Evolutionary conservation across 1,139 yeast species (phyloP).

Genomic region (Saccharomycopsis hybrid): DNA sequence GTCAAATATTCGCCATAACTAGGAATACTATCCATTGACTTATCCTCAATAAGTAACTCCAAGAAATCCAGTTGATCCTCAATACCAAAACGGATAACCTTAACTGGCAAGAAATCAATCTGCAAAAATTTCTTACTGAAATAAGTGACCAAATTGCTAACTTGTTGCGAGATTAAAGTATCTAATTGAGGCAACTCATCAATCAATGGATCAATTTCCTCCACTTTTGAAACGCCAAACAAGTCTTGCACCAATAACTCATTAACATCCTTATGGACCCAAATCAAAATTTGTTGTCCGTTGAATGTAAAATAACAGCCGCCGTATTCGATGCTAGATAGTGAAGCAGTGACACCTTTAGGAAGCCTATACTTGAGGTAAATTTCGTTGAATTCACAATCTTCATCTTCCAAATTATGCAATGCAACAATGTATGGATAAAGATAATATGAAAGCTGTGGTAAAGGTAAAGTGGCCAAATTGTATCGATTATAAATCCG

Average conservation of each 20-base stretch:
- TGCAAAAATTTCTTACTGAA: conserved; percentile 42
- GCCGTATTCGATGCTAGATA: conserved; percentile 46
- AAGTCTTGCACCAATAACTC: conserved; percentile 65
- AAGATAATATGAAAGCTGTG: conserved; percentile 54
- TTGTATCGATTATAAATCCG: conserved; percentile 55
- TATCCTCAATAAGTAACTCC: conserved; percentile 69
- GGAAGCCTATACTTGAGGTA: conserved; percentile 47
- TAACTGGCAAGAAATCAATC: conserved; percentile 41
- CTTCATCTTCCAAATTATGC: conserved; percentile 56
- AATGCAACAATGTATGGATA: conserved; percentile 80
- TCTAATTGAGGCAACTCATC: conserved; percentile 63
- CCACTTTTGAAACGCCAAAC: conserved; percentile 52
- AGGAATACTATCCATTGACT: conserved; percentile 44
- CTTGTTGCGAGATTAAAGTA: conserved; percentile 64
- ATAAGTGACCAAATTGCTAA: conserved; percentile 51
- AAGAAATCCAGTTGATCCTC: conserved; percentile 59
- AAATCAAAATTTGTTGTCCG: conserved; percentile 55
- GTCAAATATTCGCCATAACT: conserved; percentile 56
- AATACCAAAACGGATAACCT: conserved; percentile 56
- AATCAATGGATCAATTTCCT: conserved; percentile 43
- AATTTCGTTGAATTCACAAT: conserved; percentile 40
- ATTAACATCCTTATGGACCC: conserved; percentile 69
- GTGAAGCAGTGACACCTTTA: conserved; percentile 41
- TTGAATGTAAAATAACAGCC: conserved; percentile 78
- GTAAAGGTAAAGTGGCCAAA: conserved; percentile 51